phyloP scores from a whole-genome alignment of 2,329 filamentous ascomycete genomes.

The Colletotrichum horii region DNA sequence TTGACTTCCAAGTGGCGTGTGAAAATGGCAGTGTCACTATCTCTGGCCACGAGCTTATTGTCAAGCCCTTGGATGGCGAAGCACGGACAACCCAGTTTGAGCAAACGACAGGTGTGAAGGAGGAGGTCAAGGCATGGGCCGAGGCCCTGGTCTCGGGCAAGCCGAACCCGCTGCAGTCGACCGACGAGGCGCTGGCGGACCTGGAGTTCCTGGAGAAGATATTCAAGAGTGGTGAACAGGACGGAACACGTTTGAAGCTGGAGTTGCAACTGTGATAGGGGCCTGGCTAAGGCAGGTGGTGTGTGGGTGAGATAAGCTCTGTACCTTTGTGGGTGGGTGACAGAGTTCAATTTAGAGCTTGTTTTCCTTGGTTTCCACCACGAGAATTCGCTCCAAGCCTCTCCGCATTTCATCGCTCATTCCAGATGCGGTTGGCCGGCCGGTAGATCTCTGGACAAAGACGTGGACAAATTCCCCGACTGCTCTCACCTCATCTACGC shows the following conservation, averaged over 20 bases:
- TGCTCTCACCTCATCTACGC: constrained; percentile 75
- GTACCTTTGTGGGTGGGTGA: neutral
- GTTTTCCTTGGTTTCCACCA: constrained; percentile 1
- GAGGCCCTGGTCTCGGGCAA: constrained; percentile 53
- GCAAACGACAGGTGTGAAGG: constrained; percentile 57
- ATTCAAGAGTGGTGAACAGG: constrained; percentile 50
- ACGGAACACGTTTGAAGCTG: constrained; percentile 44
- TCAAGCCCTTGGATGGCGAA: constrained; percentile 37
- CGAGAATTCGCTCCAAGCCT: constrained; percentile 60
- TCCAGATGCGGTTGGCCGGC: constrained; percentile 68
- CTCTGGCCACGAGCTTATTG: constrained; percentile 47
- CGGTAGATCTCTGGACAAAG: constrained; percentile 78
- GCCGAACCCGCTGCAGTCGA: constrained; percentile 55
- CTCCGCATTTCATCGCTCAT: constrained; percentile 65
- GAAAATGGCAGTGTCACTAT: constrained; percentile 62
- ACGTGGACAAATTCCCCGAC: constrained; percentile 89
- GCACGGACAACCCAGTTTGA: constrained; percentile 45
- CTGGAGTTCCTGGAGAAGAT: constrained; percentile 62
- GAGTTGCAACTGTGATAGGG: constrained; percentile 35
- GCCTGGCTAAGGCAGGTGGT: neutral
- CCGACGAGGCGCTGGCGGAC: constrained; percentile 65
- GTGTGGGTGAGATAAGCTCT: neutral
- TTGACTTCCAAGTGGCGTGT: constrained; percentile 61
- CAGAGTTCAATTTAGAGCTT: constrained; percentile 21
- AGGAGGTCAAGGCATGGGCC: constrained; percentile 68